Conservation (phyloP, 495 filamentous ascomycete genomes). For the Neurospora terricola region DNA sequence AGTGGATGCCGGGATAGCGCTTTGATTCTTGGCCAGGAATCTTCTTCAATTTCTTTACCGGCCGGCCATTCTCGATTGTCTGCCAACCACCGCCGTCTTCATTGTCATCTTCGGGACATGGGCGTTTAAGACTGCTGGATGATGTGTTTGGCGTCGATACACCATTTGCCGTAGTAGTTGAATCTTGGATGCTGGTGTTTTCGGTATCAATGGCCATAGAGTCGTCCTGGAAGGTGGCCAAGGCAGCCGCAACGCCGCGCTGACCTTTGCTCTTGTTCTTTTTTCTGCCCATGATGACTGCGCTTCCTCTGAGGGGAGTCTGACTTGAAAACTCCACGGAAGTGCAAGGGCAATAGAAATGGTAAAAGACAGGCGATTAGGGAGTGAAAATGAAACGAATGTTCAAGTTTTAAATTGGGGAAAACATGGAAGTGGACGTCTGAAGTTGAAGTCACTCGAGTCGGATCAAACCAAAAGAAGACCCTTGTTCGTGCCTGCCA, state of each 20-base stretch:
- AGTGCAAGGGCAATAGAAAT: neutral
- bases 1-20: constrained; percentile 66
- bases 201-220: neutral
- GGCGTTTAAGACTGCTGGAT: constrained; percentile 27
- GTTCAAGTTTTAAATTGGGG: neutral
- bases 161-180: neutral
- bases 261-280: constrained; percentile 13
- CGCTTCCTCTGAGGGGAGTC: neutral
- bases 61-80: constrained; percentile 36
- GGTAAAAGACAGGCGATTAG: neutral
- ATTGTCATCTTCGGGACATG: constrained; percentile 31
- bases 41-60: constrained; percentile 51
- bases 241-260: constrained; percentile 4
- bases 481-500: neutral
- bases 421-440: neutral
- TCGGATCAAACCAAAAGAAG: neutral
- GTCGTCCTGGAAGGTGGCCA: constrained; percentile 2
- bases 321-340: neutral
- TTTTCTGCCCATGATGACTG: constrained; percentile 17
- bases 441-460: neutral
- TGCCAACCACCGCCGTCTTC: constrained; percentile 33
- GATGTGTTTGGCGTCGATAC: constrained; percentile 9
- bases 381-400: neutral
- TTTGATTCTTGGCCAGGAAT: constrained; percentile 34
- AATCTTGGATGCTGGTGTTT: neutral